Percentiles rank a stretch among this genome's conserved stretches.
These are phyloP conservation scores for Phialocephala subalpina DNA, from an alignment of 2,329 filamentous ascomycete species.

Conservation along the genomic window DNA sequence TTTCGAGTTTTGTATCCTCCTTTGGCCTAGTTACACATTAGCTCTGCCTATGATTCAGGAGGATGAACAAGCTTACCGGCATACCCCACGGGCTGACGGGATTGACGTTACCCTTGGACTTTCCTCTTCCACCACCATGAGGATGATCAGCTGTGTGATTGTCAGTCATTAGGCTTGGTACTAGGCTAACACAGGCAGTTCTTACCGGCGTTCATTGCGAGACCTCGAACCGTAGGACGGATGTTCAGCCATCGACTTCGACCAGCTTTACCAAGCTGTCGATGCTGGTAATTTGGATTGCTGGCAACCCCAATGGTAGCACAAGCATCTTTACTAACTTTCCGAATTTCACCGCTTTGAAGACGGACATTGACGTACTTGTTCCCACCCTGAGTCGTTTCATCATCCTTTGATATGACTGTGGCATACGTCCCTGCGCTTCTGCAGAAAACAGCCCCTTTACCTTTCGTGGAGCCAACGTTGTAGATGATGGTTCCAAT, in stretches of 20 bases:
- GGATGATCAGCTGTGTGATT: slow-evolving; percentile 79
- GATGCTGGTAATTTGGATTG: slow-evolving; percentile 91
- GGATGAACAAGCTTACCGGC: slow-evolving; percentile 70
- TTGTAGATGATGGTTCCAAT: slow-evolving; percentile 93
- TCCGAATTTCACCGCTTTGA: slow-evolving; percentile 91
- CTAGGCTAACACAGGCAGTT: slow-evolving; percentile 25
- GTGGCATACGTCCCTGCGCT: slow-evolving; percentile 93
- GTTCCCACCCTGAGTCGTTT: slow-evolving; percentile 68
- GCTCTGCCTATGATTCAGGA: slow-evolving; percentile 40
- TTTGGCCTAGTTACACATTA: slow-evolving; percentile 65
- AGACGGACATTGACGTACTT: slow-evolving; percentile 85
- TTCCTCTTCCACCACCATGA: slow-evolving; percentile 98
- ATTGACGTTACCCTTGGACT: slow-evolving; percentile 97
- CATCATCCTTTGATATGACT: slow-evolving; percentile 88
- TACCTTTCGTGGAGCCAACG: slow-evolving; percentile 78
- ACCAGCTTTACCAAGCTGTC: slow-evolving; percentile 93
- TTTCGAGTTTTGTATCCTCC: slow-evolving; percentile 90
- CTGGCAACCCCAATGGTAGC: slow-evolving; percentile 94
- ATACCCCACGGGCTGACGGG: slow-evolving; percentile 97
- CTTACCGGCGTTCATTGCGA: slow-evolving; percentile 96
- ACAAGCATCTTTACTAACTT: slow-evolving; percentile 90
- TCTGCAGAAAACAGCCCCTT: slow-evolving; percentile 88
- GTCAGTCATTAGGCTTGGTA: slow-evolving; percentile 37
- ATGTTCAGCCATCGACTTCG: slow-evolving; percentile 94
- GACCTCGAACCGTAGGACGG: slow-evolving; percentile 92